phyloP scores from a whole-genome alignment of 106 monocot species.

The Dendrobium chrysotoxum region DNA sequence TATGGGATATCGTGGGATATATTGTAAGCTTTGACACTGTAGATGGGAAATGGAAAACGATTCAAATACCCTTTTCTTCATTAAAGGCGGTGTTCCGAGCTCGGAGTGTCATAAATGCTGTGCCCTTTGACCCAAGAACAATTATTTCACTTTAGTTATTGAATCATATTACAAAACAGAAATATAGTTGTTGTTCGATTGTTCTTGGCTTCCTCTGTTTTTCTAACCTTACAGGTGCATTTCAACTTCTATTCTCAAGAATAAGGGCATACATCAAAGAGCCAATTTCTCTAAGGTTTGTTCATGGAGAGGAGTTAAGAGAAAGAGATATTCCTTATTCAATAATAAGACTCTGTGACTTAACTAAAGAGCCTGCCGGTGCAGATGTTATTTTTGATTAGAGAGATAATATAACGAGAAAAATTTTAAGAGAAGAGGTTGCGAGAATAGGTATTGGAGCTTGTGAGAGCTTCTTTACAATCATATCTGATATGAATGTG shows the following conservation, averaged over 20 bases:
- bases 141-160: constrained; percentile 69
- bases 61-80: constrained; percentile 78
- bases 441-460: constrained; percentile 27
- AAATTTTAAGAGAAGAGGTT: too few relatives aligned
- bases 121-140: constrained; percentile 74
- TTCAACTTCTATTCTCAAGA: constrained; percentile 77
- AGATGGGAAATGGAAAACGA: constrained; percentile 75
- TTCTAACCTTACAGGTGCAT: constrained; percentile 86
- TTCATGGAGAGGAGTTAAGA: too few relatives aligned
- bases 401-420: too few relatives aligned
- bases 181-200: too few relatives aligned
- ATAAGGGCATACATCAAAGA: constrained; percentile 81
- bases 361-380: too few relatives aligned
- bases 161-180: constrained; percentile 92
- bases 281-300: constrained; percentile 88
- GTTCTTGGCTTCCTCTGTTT: too few relatives aligned
- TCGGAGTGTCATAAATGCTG: constrained; percentile 63
- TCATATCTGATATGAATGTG: constrained; percentile 51
- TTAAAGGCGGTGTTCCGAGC: constrained; percentile 83
- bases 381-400: too few relatives aligned
- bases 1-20: constrained; percentile 91
- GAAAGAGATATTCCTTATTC: too few relatives aligned
- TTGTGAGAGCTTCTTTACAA: constrained; percentile 33
- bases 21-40: constrained; percentile 82
- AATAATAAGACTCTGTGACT: too few relatives aligned